Base-by-base conservation (phyloP, 192 early-diverging fungal genomes). In the Cladochytrium replicatum region DNA sequence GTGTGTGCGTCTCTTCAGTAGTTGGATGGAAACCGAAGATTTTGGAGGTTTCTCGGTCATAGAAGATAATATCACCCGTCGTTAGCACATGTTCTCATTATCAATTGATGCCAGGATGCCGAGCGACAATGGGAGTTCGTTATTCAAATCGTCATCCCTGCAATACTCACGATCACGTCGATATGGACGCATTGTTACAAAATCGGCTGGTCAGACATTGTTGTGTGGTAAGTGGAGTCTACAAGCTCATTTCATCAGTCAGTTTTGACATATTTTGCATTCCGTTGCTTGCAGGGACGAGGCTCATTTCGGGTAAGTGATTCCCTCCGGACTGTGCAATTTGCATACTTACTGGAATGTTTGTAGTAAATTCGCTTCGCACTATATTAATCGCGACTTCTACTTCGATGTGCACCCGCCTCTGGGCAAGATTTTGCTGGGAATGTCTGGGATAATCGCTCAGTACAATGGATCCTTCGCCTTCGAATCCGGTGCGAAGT, bases 341-440 rank as follows among this genome's bases (percentile, higher is more conserved):
- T 38, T 29, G 9, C 19, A 46, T 21, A 2, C 11, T 1, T 32
- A 9, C 15, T 26, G n/a, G 7, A 3, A 37, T 6, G 40, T n/a
- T 9, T 8, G 34, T 11, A 64, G 60, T 27, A 75, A 95, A 77
- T 99, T 99, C 69, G 96, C 83, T 13, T 87, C 85, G 6, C 69
- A 90, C 60, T 99, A 99, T 66, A 59, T 99, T 32, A 92, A 94
- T 46, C 64, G 76, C 21, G 85, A 87, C 32, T 99, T 96, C 52
- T 99, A 96, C 56, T 90, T 90, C 60, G 96, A 99, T 67, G 93
- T 99, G 1, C 96, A 99, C 57, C 96, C 96, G 25, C 93, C 96
- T 3, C 65, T 96, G 47, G 93, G 93, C 32, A 99, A 99, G 69
- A 97, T 97, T 77, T 69, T 99, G 21, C 78, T 92, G 17, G 93